Conservation (phyloP, 257 asterid species). For the Mentha longifolia region DNA sequence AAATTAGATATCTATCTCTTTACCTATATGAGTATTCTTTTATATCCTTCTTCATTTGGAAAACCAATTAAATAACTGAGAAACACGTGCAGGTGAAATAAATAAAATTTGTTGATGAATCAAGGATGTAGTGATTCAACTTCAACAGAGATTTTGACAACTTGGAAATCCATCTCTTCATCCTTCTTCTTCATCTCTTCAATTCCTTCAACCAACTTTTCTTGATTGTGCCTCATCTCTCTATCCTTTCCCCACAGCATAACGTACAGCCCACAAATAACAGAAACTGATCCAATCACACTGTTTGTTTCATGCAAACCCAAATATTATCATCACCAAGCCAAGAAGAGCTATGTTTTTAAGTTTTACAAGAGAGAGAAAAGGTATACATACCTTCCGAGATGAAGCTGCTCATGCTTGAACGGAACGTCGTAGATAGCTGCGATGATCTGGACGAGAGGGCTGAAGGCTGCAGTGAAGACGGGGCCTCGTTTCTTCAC, state of each 20-base stretch:
- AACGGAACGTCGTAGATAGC: conserved; percentile 64
- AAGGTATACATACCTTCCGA: conserved; percentile 50
- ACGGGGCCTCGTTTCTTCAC: conserved; percentile 78
- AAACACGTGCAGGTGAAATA: too few species aligned
- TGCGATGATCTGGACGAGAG: conserved; percentile 70
- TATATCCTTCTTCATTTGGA: too few species aligned
- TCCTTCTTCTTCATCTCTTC: conserved; percentile 38
- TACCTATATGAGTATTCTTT: too few species aligned
- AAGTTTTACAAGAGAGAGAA: background rate
- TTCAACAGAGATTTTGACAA: conserved; percentile 26
- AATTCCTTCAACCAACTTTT: conserved; percentile 21
- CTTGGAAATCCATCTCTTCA: conserved; percentile 38
- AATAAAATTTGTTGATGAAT: background rate
- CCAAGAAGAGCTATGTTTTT: background rate
- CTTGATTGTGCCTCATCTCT: conserved; percentile 45
- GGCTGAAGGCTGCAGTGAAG: conserved; percentile 80
- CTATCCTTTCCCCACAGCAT: conserved; percentile 82
- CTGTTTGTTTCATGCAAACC: conserved; percentile 36
- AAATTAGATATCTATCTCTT: too few species aligned
- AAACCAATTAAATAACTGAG: too few species aligned
- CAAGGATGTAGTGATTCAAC: conserved; percentile 28
- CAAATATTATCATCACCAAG: too few species aligned
- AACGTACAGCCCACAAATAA: conserved; percentile 63
- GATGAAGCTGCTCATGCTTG: conserved; percentile 69
- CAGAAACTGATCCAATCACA: conserved; percentile 61